These are phyloP conservation scores for Penicillium glabrum DNA, from an alignment of 2,329 filamentous ascomycete genomes.

Conservation along the genomic window DNA sequence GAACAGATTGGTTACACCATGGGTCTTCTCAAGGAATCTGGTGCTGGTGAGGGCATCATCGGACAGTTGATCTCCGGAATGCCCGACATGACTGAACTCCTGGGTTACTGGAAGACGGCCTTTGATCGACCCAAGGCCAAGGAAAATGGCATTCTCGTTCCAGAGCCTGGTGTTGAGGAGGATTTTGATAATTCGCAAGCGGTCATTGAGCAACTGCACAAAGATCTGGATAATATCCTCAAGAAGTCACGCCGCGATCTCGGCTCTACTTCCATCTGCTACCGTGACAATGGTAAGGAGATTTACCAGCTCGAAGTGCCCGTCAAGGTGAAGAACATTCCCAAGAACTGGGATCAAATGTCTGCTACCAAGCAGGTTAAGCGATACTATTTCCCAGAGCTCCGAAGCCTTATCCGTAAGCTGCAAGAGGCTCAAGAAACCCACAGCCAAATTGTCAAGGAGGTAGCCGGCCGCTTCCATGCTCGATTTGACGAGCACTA, in stretches of 20 bases:
- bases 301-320: slow-evolving; percentile 95
- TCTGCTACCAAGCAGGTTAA: slow-evolving; percentile 88
- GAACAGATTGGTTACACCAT: slow-evolving; percentile 97
- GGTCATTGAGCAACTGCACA: slow-evolving; percentile 71
- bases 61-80: slow-evolving; percentile 79
- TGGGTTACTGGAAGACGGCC: slow-evolving; percentile 85
- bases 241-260: slow-evolving; percentile 70
- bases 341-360: slow-evolving; percentile 91
- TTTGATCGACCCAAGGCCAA: slow-evolving; percentile 82
- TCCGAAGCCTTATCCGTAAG: slow-evolving; percentile 77
- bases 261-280: slow-evolving; percentile 71
- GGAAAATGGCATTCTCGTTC: slow-evolving; percentile 78
- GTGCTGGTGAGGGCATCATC: slow-evolving; percentile 78
- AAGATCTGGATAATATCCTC: slow-evolving; percentile 69
- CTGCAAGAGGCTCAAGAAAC: slow-evolving; percentile 93
- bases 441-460: slow-evolving; percentile 85
- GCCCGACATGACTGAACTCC: slow-evolving; percentile 73
- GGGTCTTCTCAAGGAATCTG: slow-evolving; percentile 70
- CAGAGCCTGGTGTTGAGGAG: slow-evolving; percentile 81
- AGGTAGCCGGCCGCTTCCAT: slow-evolving; percentile 81
- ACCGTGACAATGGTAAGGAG: slow-evolving; percentile 88
- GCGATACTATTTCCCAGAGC: slow-evolving; percentile 86
- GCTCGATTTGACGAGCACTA: slow-evolving; percentile 87
- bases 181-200: slow-evolving; percentile 87
- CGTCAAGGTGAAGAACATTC: slow-evolving; percentile 75